Conservation (phyloP, 163 green algal genomes). For the Chlorella variabilis region DNA sequence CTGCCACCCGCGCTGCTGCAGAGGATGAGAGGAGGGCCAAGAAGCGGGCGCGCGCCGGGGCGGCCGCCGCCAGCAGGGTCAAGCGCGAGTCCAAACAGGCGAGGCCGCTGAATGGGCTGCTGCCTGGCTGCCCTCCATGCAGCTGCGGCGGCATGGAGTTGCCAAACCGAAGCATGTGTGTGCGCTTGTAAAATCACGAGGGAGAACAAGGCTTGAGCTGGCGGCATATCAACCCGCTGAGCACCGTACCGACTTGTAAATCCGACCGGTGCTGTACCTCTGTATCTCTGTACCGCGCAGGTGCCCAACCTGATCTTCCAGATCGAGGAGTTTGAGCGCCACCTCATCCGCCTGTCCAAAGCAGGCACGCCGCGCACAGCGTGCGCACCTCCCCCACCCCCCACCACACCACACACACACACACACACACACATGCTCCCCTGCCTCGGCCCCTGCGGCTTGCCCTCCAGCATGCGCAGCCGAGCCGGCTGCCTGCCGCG, state of each 20-base stretch:
- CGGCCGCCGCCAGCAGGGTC: background rate
- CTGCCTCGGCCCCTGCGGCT: no score
- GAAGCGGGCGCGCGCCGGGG: background rate
- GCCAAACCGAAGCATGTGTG: no score
- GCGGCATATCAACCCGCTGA: background rate
- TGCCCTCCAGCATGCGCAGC: no score
- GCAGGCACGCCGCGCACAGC: background rate
- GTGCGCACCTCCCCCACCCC: background rate
- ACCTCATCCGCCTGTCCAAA: slow-evolving; percentile 38
- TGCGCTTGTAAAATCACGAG: no score
- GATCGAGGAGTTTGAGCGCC: slow-evolving; percentile 41
- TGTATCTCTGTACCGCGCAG: background rate
- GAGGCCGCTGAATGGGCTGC: background rate
- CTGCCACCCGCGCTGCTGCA: no score
- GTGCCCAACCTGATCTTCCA: slow-evolving; percentile 40
- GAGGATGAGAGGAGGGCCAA: background rate
- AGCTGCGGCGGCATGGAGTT: background rate
- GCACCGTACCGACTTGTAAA: no score
- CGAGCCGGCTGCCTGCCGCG: no score
- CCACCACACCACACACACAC: no score
- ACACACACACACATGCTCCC: no score
- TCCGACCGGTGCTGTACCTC: background rate
- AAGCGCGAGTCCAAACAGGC: slow-evolving; percentile 33
- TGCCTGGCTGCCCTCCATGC: background rate
- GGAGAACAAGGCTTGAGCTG: no score